Percentiles rank a stretch among this genome's conserved stretches.
Evolutionary conservation across 805 yeast genomes (phyloP).

Genomic region (Yarrowia sp.): DNA sequence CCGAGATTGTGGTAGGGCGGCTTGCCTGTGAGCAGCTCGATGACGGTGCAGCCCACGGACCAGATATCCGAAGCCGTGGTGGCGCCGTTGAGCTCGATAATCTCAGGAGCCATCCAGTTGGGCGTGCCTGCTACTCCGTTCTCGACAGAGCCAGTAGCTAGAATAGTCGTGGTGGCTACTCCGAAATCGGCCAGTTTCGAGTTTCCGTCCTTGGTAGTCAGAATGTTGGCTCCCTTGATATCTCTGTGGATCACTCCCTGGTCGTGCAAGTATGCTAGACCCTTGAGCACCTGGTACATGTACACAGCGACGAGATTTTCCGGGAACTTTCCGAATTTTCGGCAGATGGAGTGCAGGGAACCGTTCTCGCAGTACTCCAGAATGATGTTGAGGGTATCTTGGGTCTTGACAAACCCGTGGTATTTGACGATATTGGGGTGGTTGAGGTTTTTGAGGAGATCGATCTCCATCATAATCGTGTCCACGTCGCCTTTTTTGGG

Average conservation of each 20-base stretch:
- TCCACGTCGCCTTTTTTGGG: constrained; percentile 48
- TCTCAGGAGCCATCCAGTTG: constrained; percentile 99
- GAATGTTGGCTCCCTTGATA: constrained; percentile 76
- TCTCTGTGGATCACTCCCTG: constrained; percentile 81
- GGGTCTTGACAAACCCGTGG: constrained; percentile 68
- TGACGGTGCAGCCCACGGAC: constrained; percentile 95
- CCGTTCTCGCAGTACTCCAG: constrained; percentile 73
- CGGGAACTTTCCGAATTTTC: constrained; percentile 60
- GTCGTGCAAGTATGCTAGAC: constrained; percentile 69
- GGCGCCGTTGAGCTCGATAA: constrained; percentile 82
- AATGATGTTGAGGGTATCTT: constrained; percentile 61
- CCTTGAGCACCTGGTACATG: constrained; percentile 63
- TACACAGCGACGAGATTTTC: constrained; percentile 60
- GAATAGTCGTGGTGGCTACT: constrained; percentile 61
- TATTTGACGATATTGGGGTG: constrained; percentile 74
- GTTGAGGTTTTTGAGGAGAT: constrained; percentile 65
- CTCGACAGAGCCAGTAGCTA: constrained; percentile 41
- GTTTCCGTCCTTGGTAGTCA: constrained; percentile 65
- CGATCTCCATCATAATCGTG: constrained; percentile 68
- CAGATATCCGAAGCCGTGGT: constrained; percentile 81
- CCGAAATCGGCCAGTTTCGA: constrained; percentile 82
- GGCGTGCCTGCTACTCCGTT: constrained; percentile 78
- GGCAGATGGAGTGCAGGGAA: constrained; percentile 62
- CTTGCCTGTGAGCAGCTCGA: constrained; percentile 81
- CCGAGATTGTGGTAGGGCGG: constrained; percentile 85